Percentiles rank a stretch among this genome's conserved stretches.
phyloP scores from a whole-genome alignment of 208 protist genomes.

The Acanthamoeba triangularis region DNA sequence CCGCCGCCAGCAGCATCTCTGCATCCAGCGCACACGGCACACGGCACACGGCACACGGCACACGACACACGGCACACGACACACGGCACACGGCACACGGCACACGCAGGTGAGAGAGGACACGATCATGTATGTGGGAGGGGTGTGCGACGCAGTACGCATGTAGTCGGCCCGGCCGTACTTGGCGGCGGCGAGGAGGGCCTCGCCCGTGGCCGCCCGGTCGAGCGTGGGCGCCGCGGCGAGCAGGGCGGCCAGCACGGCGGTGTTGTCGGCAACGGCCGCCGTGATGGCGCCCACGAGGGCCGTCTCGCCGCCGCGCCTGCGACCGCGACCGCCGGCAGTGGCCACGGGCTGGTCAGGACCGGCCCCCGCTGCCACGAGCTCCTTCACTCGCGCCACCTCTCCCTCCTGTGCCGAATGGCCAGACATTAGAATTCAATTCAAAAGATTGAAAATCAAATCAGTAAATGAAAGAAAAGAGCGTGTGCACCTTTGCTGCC shows the following conservation, averaged over 20 bases:
- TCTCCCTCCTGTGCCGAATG: constrained; percentile 13
- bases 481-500: background rate
- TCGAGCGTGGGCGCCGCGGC: background rate
- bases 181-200: constrained; percentile 51
- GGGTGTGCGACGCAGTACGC: too few species aligned
- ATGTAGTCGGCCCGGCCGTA: constrained; percentile 54
- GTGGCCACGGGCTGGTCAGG: background rate
- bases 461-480: background rate
- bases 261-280: background rate
- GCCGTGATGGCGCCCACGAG: background rate
- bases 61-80: too few species aligned
- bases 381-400: background rate
- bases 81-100: background rate
- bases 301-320: constrained; percentile 18
- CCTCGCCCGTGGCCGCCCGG: background rate
- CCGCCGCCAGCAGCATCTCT: constrained; percentile 32
- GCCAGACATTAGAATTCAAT: background rate
- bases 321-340: background rate
- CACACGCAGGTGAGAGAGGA: background rate
- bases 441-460: background rate
- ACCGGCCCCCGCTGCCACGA: background rate
- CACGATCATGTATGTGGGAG: too few species aligned
- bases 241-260: background rate
- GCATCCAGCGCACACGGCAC: background rate
- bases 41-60: too few species aligned